These are phyloP conservation scores for Domatiomyces catenatus DNA, from an alignment of 2,329 filamentous ascomycete species.

Conservation along the genomic window DNA sequence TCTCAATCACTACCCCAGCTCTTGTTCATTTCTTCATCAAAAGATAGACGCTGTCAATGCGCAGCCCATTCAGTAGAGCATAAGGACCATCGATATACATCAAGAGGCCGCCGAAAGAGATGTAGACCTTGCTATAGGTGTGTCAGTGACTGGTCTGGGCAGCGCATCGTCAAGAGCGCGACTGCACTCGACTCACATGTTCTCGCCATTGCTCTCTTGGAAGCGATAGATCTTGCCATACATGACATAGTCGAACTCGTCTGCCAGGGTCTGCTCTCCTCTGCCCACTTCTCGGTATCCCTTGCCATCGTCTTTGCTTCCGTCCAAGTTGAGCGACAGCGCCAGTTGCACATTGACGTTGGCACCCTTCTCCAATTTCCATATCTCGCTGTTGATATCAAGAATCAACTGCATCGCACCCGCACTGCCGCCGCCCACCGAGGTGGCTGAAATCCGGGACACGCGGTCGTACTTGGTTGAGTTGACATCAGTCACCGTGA, in stretches of 20 bases:
- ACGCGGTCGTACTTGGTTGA: slow-evolving; percentile 90
- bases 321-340: slow-evolving; percentile 73
- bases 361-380: slow-evolving; percentile 60
- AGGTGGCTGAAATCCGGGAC: slow-evolving; percentile 58
- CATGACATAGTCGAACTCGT: slow-evolving; percentile 38
- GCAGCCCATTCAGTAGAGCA: slow-evolving; percentile 81
- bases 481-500: slow-evolving; percentile 66
- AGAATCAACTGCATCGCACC: slow-evolving; percentile 37
- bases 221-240: slow-evolving; percentile 39
- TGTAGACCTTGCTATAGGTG: slow-evolving; percentile 65
- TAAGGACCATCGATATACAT: slow-evolving; percentile 87
- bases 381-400: slow-evolving; percentile 89
- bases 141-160: slow-evolving; percentile 17
- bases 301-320: slow-evolving; percentile 54
- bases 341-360: slow-evolving; percentile 68
- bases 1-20: not conserved
- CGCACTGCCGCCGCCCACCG: slow-evolving; percentile 34
- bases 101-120: slow-evolving; percentile 83
- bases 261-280: slow-evolving; percentile 40
- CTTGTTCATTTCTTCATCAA: slow-evolving; percentile 66
- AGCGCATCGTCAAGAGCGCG: not conserved
- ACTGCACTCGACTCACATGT: slow-evolving; percentile 50
- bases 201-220: slow-evolving; percentile 52
- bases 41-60: slow-evolving; percentile 88
- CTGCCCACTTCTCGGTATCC: slow-evolving; percentile 64